Evolutionary conservation across 2,329 filamentous ascomycete genomes (phyloP), one percentile per base, ranked within the genome.

Genomic region (Microdochium bolleyi): DNA sequence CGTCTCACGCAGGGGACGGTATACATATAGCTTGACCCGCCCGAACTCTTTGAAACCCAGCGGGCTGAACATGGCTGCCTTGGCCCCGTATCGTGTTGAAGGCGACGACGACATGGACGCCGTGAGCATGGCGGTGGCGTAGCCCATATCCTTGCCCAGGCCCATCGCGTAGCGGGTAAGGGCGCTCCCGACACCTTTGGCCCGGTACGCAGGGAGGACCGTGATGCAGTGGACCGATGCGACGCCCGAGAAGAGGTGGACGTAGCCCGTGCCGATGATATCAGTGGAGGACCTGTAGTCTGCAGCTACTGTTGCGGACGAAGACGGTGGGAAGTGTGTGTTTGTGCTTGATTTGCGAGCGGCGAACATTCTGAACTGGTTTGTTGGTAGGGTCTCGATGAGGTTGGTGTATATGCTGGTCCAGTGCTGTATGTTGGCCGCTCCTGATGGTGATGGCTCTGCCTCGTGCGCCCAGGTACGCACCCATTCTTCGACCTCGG

Each of bases 231-330:
- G 52, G 16, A 53, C 24, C 14, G 52, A 44, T 21, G 49, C 52
- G 10, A 51, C 38, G 2, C 52, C 52, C 19, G 52, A 19, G 24
- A 32, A 32, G n/a, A 50, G 25, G 38, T 53, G 52, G 10, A 53
- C 22, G n/a, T 50, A 50, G 24, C 52, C 52, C 4, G 49, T 50
- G 48, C 48, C 52, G 37, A 53, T 50, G 24, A 53, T 48, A 24
- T 50, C 13, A 14, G 22, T 30, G 3, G 38, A 22, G 2, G 38
- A 22, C 24, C 14, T 30, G 48, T 27, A 16, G 8, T 27, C 48
- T 48, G 21, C 10, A 4, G 37, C 37, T 9, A 14, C 21, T 24
- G 21, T 16, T 48, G 27, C 44, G 3, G 9, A 7, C 14, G 9
- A 22, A 27, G 24, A 8, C 9, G 48, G 14, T 22, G 22, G 10